phyloP scores from a whole-genome alignment of 2,329 filamentous ascomycete species.

The Ophiostoma quercus region DNA sequence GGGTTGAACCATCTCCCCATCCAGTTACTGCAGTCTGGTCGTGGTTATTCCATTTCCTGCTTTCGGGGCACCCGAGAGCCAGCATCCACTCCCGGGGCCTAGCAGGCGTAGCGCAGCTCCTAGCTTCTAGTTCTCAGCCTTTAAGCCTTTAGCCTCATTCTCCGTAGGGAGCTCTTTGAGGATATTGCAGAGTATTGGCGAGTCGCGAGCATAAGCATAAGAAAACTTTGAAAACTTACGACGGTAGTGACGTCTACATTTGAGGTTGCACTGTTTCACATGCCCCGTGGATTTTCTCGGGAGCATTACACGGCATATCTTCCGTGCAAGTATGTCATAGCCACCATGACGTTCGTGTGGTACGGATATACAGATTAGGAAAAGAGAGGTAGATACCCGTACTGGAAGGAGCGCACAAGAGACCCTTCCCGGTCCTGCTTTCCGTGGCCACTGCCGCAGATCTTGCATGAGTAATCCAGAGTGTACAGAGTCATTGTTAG shows the following conservation, averaged over 20 bases:
- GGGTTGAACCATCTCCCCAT: neutral
- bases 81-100: conserved; percentile 5
- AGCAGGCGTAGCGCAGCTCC: neutral
- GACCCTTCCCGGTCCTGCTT: neutral
- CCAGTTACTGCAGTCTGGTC: neutral
- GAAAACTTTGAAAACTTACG: neutral
- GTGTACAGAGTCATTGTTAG: too few species aligned
- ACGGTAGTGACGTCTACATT: neutral
- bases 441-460: neutral
- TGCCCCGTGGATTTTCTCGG: neutral
- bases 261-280: neutral
- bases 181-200: neutral
- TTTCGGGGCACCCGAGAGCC: conserved; percentile 4
- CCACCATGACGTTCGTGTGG: neutral
- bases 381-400: neutral
- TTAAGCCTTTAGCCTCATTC: neutral
- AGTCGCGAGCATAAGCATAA: too few species aligned
- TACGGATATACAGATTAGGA: neutral
- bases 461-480: neutral
- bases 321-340: neutral
- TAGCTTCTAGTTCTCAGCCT: neutral
- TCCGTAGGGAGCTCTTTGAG: neutral
- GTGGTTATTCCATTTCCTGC: neutral
- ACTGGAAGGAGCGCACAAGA: neutral
- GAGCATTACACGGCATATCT: neutral